phyloP scores from a whole-genome alignment of 2,329 filamentous ascomycete genomes.

The Dactylellina cionopaga region DNA sequence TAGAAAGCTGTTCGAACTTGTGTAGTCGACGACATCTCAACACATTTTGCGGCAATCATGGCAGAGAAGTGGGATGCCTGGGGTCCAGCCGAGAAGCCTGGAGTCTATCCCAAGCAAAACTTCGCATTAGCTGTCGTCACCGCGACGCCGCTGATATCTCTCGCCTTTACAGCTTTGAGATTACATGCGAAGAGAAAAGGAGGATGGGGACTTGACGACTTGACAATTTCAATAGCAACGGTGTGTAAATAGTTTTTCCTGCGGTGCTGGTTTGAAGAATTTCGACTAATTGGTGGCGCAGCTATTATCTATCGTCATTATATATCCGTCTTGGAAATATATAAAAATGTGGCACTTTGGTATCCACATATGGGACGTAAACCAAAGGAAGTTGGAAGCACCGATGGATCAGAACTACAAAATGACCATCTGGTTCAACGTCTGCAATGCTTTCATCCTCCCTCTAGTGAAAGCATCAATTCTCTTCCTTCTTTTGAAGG shows the following conservation, averaged over 20 bases:
- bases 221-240: slow-evolving; percentile 59
- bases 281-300: slow-evolving; percentile 55
- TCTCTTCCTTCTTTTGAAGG: slow-evolving; percentile 60
- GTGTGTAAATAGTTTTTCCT: slow-evolving; percentile 19
- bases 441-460: slow-evolving; percentile 61
- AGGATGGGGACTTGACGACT: slow-evolving; percentile 58
- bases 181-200: slow-evolving; percentile 41
- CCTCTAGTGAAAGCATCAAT: slow-evolving; percentile 62
- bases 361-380: slow-evolving; percentile 47
- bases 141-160: slow-evolving; percentile 32
- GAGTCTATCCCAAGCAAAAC: slow-evolving; percentile 41
- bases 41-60: slow-evolving; percentile 33
- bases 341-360: slow-evolving; percentile 48
- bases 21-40: slow-evolving; percentile 13
- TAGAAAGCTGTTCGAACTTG: neutral
- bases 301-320: slow-evolving; percentile 60
- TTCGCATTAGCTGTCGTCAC: slow-evolving; percentile 30
- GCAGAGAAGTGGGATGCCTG: slow-evolving; percentile 37
- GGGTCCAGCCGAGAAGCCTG: slow-evolving; percentile 27
- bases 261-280: neutral
- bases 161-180: slow-evolving; percentile 33
- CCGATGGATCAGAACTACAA: slow-evolving; percentile 58
- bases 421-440: slow-evolving; percentile 60
- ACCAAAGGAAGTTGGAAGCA: slow-evolving; percentile 24
- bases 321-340: slow-evolving; percentile 53